Evolutionary conservation across 441 rosid genomes (phyloP), one percentile per base, ranked within the genome.

Genomic region (Capsella rubella): DNA sequence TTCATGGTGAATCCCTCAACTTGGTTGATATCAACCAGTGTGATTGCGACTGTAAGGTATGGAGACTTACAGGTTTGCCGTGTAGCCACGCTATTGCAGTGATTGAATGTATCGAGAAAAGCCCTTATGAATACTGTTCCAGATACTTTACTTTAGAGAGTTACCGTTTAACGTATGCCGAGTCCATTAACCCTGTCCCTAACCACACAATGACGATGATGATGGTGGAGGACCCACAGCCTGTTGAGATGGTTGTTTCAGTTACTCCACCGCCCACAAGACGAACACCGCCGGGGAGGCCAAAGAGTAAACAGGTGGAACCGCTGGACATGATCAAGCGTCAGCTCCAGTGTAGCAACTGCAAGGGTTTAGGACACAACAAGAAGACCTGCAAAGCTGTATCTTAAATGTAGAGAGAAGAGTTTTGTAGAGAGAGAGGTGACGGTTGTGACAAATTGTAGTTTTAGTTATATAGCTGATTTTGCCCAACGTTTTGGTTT

Each of bases 341-440:
- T 74, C 90, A 87, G 64, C 91, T 88, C 43, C 96, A 87, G 58
- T 90, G 96, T 75, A 88, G 96, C 87, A 87, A 83, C 79, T 90
- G 96, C 80, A 90, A 88, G 78, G 91, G 93, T 32, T 85, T 85
- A 42, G 96, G 93, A 68, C 91, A 90, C 75, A 88, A 88, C 78
- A 87, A 87, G 77, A 87, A 84, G 78, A 90, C 93, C 12, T 90
- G 96, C 89, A 85, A 79, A 82, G 85, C 85, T 73, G 8, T 54
- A 16, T 58, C 78, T 40, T 4, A 5, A 67, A 54, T 59, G 67
- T 13, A 58, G 62, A 50, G 8, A 28, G 6, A 32, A 34, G 37
- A 34, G 37, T 34, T 7, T 34, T 34, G 37, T 34, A 34, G 52
- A 64, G 57, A 45, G 43, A n/a, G 16, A 28, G 46, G 35, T 50